These are phyloP conservation scores for Phytopythium oedochilum DNA, from an alignment of 352 stramenopile genomes.

Conservation along the genomic window DNA sequence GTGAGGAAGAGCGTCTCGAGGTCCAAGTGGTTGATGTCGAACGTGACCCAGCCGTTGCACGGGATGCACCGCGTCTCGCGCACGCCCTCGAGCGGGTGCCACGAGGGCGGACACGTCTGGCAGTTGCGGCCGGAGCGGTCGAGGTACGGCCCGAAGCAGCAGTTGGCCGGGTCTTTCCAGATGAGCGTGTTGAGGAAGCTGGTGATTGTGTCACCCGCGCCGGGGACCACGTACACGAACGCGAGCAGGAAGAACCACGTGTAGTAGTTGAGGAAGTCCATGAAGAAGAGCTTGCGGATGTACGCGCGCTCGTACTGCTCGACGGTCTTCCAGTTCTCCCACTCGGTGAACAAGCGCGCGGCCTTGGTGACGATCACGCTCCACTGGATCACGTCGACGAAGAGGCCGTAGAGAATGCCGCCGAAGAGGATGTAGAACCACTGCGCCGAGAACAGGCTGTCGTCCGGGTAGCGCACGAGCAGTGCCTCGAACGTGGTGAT, in stretches of 20 bases:
- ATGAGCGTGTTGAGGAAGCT: slow-evolving; percentile 73
- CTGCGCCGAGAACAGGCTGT: slow-evolving; percentile 63
- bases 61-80: slow-evolving; percentile 51
- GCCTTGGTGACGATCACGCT: slow-evolving; percentile 71
- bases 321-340: slow-evolving; percentile 85
- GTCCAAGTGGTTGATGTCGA: slow-evolving; percentile 79
- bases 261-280: slow-evolving; percentile 89
- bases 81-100: slow-evolving; percentile 27
- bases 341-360: slow-evolving; percentile 67
- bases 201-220: slow-evolving; percentile 74
- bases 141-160: slow-evolving; percentile 79
- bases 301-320: slow-evolving; percentile 79
- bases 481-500: slow-evolving; percentile 78
- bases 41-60: slow-evolving; percentile 73
- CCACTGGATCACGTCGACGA: slow-evolving; percentile 84
- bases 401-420: slow-evolving; percentile 73
- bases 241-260: slow-evolving; percentile 85
- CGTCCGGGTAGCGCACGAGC: slow-evolving; percentile 64
- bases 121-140: slow-evolving; percentile 40
- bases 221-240: slow-evolving; percentile 84
- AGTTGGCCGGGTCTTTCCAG: slow-evolving; percentile 76
- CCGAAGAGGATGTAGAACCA: slow-evolving; percentile 80
- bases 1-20: slow-evolving; percentile 79
- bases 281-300: slow-evolving; percentile 77
- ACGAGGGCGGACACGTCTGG: slow-evolving; percentile 52